Evolutionary conservation across 495 filamentous ascomycete genomes (phyloP).

Genomic region (Aspergillus hancockii): DNA sequence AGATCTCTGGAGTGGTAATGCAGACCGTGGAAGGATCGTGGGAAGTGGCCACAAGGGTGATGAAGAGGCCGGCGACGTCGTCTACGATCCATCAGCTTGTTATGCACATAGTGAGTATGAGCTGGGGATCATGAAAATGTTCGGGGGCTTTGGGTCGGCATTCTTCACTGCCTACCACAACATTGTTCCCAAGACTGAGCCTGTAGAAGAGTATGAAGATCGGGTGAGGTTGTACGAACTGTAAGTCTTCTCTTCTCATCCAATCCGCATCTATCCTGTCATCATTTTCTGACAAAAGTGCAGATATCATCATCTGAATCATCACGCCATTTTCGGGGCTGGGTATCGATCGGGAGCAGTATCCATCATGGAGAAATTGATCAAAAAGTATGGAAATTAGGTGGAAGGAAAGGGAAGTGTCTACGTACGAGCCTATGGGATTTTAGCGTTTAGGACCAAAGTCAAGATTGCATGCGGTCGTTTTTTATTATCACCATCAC

Average conservation of each 20-base stretch:
- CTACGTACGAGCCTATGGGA: neutral
- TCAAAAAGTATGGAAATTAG: conserved; percentile 61
- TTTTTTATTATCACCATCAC: neutral
- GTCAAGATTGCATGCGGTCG: neutral
- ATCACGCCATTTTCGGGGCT: conserved; percentile 80
- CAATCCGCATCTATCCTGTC: neutral
- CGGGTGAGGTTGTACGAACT: conserved; percentile 77
- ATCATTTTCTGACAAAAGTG: neutral
- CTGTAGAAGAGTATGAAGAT: conserved; percentile 82
- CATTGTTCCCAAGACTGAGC: conserved; percentile 75
- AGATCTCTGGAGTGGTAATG: conserved; percentile 90
- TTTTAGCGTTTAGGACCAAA: neutral
- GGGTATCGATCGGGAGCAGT: conserved; percentile 73
- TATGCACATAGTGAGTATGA: conserved; percentile 92
- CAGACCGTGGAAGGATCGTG: conserved; percentile 63
- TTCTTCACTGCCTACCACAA: conserved; percentile 79
- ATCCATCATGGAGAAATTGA: conserved; percentile 70
- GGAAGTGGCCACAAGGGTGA: conserved; percentile 32
- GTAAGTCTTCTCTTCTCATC: conserved; percentile 49
- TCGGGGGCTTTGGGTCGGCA: conserved; percentile 76
- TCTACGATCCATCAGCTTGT: conserved; percentile 77
- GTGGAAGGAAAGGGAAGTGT: neutral
- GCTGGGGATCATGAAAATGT: conserved; percentile 93
- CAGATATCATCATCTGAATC: conserved; percentile 90
- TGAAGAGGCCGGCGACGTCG: conserved; percentile 69